Base-by-base conservation (phyloP, 495 filamentous ascomycete genomes). In the Penicillium parvum region DNA sequence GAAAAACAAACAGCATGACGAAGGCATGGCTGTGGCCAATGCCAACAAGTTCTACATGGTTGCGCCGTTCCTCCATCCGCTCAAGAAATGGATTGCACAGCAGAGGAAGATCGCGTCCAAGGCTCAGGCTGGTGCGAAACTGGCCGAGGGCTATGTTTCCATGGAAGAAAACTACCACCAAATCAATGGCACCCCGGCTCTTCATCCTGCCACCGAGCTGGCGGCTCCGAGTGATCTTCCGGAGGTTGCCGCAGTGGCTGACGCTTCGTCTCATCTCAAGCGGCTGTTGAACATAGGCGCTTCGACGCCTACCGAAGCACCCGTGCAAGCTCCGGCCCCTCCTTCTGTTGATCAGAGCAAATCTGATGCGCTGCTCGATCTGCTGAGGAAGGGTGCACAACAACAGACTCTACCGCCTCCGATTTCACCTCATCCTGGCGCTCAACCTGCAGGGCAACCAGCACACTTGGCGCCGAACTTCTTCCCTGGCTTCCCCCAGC, bases 41-140 rank as follows among this genome's bases (percentile, higher is more conserved):
- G 78, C 84, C 14, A 86, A 86, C 53, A 96, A 88, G 55, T 97
- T 95, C 58, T 97, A 95, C 63, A 96, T 96, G 89, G 92, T 98
- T 12, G 89, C 88, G 2, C 90, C 92, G 1, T 97, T 98, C 57
- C 69, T 98, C 46, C 78, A 76, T 23, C 87, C 76, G 14, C 65
- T 98, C 32, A 90, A 90, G 60, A 88, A 87, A 58, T 98, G 92
- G 92, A 90, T 96, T 19, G 64, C 81, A 9, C 77, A 84, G 57
- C 88, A 92, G 71, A 86, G 75, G 71, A 88, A 79, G 63, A 67
- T 74, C 29, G 84, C 86, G 55, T 63, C 57, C 3, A 64, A 64
- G 47, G 68, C 40, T 10, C 53, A 60, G 16, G 38, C 43, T 15
- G 45, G 41, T 5, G 9, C 35, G 7, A 60, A 49, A 9, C 53